A percentile compares a stretch with the other conserved stretches of the same genome.
These are phyloP conservation scores for Excoecaria cochinchinensis DNA, from an alignment of 345 rosid species.

Conservation along the genomic window DNA sequence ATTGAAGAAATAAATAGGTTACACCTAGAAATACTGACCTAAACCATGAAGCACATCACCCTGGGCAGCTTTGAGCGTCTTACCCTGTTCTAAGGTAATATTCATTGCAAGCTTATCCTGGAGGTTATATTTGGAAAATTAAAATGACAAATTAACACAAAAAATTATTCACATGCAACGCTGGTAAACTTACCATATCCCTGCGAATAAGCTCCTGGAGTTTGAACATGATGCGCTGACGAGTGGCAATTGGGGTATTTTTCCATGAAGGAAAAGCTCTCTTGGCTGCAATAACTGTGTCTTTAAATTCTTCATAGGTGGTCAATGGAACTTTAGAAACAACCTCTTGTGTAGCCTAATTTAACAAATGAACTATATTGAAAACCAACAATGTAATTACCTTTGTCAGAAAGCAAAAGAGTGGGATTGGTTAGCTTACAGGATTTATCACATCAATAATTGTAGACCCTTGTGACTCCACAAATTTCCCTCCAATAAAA, in stretches of 20 bases:
- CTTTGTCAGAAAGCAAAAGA: neutral
- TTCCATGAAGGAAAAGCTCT: slow-evolving; percentile 43
- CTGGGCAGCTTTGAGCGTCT: slow-evolving; percentile 34
- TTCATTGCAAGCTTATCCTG: slow-evolving; percentile 44
- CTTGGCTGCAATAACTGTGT: slow-evolving; percentile 45
- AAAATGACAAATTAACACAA: neutral
- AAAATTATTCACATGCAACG: neutral
- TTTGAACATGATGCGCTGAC: slow-evolving; percentile 48
- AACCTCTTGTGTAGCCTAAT: slow-evolving; percentile 44
- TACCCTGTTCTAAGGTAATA: slow-evolving; percentile 42
- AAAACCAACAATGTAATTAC: neutral
- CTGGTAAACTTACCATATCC: slow-evolving; percentile 32
- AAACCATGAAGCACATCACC: slow-evolving; percentile 39
- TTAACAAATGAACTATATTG: neutral
- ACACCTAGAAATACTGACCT: slow-evolving; percentile 27
- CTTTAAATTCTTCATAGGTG: slow-evolving; percentile 41
- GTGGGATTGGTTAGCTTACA: slow-evolving; percentile 28
- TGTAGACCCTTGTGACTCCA: slow-evolving; percentile 31
- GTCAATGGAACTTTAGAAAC: slow-evolving; percentile 40
- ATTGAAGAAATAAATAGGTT: neutral
- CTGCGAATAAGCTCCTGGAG: slow-evolving; percentile 40
- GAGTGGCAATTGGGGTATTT: slow-evolving; percentile 36
- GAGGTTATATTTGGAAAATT: neutral
- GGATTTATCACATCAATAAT: slow-evolving; percentile 39
- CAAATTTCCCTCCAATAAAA: slow-evolving; percentile 44